These are phyloP conservation scores for Trametes elegans DNA, from an alignment of 768 basidiomycete species.

Conservation along the genomic window DNA sequence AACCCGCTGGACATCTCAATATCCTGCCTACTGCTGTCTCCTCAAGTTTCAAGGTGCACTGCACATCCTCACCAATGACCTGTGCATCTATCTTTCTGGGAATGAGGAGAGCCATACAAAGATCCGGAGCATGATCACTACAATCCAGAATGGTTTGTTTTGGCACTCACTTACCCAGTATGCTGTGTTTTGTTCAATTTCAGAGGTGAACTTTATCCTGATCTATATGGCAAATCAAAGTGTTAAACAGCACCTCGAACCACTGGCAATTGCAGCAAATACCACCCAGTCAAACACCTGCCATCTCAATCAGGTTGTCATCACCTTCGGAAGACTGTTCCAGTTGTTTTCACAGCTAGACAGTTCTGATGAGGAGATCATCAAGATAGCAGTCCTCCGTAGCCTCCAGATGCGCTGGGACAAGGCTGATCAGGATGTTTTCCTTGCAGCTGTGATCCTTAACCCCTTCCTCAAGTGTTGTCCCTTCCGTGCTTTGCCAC, in stretches of 20 bases:
- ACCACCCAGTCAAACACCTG: not conserved
- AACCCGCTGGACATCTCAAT: constrained; percentile 38
- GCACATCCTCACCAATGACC: constrained; percentile 19
- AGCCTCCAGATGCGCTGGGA: constrained; percentile 25
- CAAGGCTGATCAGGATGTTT: constrained; percentile 24
- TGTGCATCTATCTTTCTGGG: constrained; percentile 18
- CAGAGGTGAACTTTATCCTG: not conserved
- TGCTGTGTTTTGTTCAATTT: not conserved
- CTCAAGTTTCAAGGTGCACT: constrained; percentile 27
- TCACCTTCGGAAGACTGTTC: not conserved
- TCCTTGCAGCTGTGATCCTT: constrained; percentile 13
- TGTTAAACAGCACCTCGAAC: not conserved
- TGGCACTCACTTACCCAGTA: constrained; percentile 33
- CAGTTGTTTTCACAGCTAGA: not conserved
- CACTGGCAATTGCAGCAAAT: not conserved
- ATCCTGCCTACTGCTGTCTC: constrained; percentile 33
- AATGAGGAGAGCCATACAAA: constrained; percentile 28
- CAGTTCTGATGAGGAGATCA: not conserved
- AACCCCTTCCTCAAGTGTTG: not conserved
- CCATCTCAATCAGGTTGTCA: not conserved
- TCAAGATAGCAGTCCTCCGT: not conserved
- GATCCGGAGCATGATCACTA: constrained; percentile 27
- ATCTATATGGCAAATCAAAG: not conserved
- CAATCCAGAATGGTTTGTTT: constrained; percentile 31
- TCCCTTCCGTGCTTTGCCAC: not conserved